A percentile compares a stretch with the other conserved stretches of the same genome.
phyloP scores from a whole-genome alignment of 2,329 filamentous ascomycete species.

The Pseudocercospora musae region DNA sequence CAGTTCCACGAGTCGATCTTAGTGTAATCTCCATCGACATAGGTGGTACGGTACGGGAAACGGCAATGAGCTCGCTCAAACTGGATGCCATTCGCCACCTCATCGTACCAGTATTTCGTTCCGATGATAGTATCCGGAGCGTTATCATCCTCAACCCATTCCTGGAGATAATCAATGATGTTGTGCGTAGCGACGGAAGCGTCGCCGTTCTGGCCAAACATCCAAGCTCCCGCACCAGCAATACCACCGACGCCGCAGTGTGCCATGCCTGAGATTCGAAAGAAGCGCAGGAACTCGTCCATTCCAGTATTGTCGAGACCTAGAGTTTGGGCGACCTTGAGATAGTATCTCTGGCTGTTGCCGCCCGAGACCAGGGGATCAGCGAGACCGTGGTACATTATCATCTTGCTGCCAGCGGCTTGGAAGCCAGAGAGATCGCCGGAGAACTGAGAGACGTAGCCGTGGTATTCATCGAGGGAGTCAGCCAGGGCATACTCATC shows the following conservation, averaged over 20 bases:
- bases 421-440: slow-evolving; percentile 40
- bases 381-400: slow-evolving; percentile 43
- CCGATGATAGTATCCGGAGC: slow-evolving; percentile 38
- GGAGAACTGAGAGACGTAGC: slow-evolving; percentile 41
- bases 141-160: slow-evolving; percentile 35
- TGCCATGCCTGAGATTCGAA: slow-evolving; percentile 51
- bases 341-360: slow-evolving; percentile 49
- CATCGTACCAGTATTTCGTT: slow-evolving; percentile 46
- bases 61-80: slow-evolving; percentile 49
- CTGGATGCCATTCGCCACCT: slow-evolving; percentile 39
- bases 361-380: slow-evolving; percentile 46
- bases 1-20: slow-evolving; percentile 39
- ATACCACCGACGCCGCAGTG: slow-evolving; percentile 49
- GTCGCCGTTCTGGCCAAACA: slow-evolving; percentile 38
- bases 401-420: slow-evolving; percentile 44
- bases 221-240: slow-evolving; percentile 42
- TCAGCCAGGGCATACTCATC: slow-evolving; percentile 43
- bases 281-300: slow-evolving; percentile 46
- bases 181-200: slow-evolving; percentile 39
- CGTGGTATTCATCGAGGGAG: slow-evolving; percentile 40
- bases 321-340: slow-evolving; percentile 43
- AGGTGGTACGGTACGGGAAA: slow-evolving; percentile 36
- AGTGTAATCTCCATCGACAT: slow-evolving; percentile 38
- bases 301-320: slow-evolving; percentile 38
- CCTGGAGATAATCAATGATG: slow-evolving; percentile 47